These are phyloP conservation scores for Geotrichum bryndzae DNA, from an alignment of 1,139 yeast species.

Conservation along the genomic window DNA sequence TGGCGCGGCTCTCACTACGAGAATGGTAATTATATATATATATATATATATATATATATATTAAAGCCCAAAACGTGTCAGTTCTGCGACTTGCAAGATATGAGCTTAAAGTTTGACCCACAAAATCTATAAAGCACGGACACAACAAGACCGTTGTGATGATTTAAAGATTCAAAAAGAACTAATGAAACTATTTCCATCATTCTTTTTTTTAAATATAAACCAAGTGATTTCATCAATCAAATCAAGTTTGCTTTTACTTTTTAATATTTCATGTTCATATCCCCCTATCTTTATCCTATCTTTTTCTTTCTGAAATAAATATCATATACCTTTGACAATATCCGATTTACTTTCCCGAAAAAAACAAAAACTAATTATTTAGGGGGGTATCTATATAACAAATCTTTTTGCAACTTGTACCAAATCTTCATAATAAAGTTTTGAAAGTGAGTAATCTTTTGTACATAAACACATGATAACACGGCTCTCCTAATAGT, in stretches of 20 bases:
- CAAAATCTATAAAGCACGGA: background rate
- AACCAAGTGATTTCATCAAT: background rate
- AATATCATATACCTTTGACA: background rate
- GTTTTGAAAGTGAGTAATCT: background rate
- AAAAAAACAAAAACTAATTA: background rate
- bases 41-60: too few relatives aligned
- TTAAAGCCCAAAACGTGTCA: background rate
- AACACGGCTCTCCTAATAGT: background rate
- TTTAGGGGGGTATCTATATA: background rate
- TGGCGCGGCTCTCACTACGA: too few relatives aligned
- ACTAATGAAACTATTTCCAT: too few relatives aligned
- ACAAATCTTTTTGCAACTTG: too few relatives aligned
- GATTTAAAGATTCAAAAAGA: background rate
- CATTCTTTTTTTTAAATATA: background rate
- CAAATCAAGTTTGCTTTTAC: background rate
- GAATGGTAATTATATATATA: too few relatives aligned
- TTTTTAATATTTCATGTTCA: background rate
- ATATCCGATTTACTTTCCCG: background rate
- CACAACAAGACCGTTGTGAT: background rate
- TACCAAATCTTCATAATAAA: too few relatives aligned
- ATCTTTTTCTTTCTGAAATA: too few relatives aligned
- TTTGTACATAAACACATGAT: background rate
- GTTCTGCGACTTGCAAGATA: background rate
- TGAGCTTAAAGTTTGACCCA: background rate
- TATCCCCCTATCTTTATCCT: background rate